Base-by-base conservation (phyloP, 768 basidiomycete genomes). In the Guyanaporus albipodus region DNA sequence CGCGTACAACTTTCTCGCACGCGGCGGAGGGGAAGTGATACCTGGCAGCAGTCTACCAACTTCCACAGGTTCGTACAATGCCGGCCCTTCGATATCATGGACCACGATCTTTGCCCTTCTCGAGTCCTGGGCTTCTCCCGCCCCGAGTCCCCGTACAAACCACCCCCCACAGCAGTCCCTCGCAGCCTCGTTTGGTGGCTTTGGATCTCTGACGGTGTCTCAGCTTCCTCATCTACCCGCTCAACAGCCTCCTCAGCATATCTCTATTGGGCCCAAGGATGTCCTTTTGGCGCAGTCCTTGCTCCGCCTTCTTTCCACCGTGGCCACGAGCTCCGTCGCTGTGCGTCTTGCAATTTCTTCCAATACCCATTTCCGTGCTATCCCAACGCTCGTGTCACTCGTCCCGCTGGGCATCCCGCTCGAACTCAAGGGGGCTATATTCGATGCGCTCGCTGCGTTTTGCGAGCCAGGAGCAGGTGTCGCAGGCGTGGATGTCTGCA, bases 341-440 rank as follows among this genome's bases (percentile, higher is more conserved):
- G 91, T 90, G 3, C 83, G 92, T 15, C 74, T 83, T 9, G 83
- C 88, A 6, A 79, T 95, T 11, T 77, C 84, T 18, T 78, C 83
- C 23, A 86, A 90, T 61, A 75, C 77, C 2, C 82, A 85, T 22
- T 89, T 91, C 68, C 82, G 85, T 36, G 89, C 89, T 1, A 80
- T 95, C 49, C 83, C 83, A 1, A 87, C 87, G 0, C 71, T 95
- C 4, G 75, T 93, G 26, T 79, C 83, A 0, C 77, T 95, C 26
- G 77, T 92, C 39, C 86, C 87, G 3, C 74, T 89, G 1, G 76
- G 83, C 10, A 76, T 93, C n/a, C 89, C 91, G 1, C 73, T 94
- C n/a, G 90, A 94, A 57, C 73, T 95, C 40, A 95, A 95, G 55
- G 92, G 90, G 6, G 81, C 87, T 0, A 70, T 93, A 4, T 88